A percentile compares a stretch with the other conserved stretches of the same genome.
Evolutionary conservation across 2,329 filamentous ascomycete genomes (phyloP).

Genomic region (Colletotrichum sp.): DNA sequence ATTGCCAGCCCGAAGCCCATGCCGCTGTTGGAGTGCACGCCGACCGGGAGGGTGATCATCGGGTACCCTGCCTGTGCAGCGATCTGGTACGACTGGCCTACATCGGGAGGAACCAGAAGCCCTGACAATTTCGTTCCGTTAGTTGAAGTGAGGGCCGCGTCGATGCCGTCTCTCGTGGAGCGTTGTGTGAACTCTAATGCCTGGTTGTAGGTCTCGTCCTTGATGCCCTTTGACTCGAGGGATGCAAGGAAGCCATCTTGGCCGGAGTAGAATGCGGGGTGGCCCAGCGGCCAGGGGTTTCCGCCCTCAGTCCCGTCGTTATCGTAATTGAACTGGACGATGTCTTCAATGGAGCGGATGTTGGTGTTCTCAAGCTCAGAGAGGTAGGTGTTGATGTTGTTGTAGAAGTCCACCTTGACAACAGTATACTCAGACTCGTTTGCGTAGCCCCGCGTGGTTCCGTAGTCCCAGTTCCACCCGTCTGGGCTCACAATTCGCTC

Average conservation of each 20-base stretch:
- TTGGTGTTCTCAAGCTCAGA: slow-evolving; percentile 66
- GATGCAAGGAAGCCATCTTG: slow-evolving; percentile 75
- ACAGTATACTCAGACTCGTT: slow-evolving; percentile 79
- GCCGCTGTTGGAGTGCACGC: slow-evolving; percentile 54
- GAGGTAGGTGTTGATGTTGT: slow-evolving; percentile 66
- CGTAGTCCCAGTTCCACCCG: slow-evolving; percentile 80
- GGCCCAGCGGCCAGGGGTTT: slow-evolving; percentile 53
- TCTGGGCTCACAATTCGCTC: slow-evolving; percentile 66
- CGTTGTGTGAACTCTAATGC: slow-evolving; percentile 67
- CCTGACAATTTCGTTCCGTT: slow-evolving; percentile 55
- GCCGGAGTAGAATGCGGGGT: slow-evolving; percentile 71
- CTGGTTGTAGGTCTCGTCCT: slow-evolving; percentile 70
- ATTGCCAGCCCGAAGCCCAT: slow-evolving; percentile 69
- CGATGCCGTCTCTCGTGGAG: slow-evolving; percentile 70
- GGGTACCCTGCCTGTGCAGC: slow-evolving; percentile 80
- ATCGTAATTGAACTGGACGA: slow-evolving; percentile 68
- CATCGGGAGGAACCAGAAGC: slow-evolving; percentile 71
- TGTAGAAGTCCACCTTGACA: slow-evolving; percentile 74
- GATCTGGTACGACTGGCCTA: slow-evolving; percentile 71
- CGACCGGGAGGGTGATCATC: slow-evolving; percentile 71
- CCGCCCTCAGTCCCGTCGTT: slow-evolving; percentile 74
- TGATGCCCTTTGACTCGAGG: slow-evolving; percentile 62
- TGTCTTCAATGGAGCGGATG: slow-evolving; percentile 65
- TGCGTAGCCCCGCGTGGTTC: slow-evolving; percentile 61
- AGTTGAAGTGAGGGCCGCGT: slow-evolving; percentile 64